Conservation (phyloP, 768 basidiomycete species). For the Boletus speciosus region DNA sequence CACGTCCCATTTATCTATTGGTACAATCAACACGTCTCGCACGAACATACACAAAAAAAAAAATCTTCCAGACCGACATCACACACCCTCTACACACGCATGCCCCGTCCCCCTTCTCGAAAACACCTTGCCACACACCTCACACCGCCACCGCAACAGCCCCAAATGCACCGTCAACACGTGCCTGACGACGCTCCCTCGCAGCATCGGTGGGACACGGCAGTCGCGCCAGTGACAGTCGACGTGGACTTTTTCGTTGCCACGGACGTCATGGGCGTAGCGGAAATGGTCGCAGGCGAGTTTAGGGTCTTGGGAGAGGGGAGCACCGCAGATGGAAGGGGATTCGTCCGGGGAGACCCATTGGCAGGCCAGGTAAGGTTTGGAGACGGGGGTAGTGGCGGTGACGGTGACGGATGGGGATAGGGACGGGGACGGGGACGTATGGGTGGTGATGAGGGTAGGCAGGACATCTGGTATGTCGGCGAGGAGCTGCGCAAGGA, state of each 20-base stretch:
- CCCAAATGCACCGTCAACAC: conserved; percentile 17
- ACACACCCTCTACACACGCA: not conserved
- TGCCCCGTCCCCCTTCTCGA: conserved; percentile 17
- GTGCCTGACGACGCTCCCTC: conserved; percentile 20
- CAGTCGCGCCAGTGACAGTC: conserved; percentile 16
- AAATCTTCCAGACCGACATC: not conserved
- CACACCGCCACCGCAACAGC: conserved; percentile 14
- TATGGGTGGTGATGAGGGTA: not conserved
- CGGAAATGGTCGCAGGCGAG: conserved; percentile 11
- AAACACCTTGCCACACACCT: conserved; percentile 10
- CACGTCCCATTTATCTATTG: too few relatives aligned
- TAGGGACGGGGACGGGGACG: not conserved
- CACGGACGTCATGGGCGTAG: conserved; percentile 8
- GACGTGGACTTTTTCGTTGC: conserved; percentile 14
- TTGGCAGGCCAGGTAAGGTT: conserved; percentile 1
- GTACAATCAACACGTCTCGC: too few relatives aligned
- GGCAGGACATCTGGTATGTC: conserved; percentile 2
- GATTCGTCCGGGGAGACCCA: conserved; percentile 3
- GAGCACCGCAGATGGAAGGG: not conserved
- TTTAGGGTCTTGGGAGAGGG: conserved; percentile 3
- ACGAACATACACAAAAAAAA: not conserved
- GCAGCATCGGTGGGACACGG: conserved; percentile 9
- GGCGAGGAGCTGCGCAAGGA: conserved; percentile 10
- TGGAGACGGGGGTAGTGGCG: not conserved
- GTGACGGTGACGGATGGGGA: not conserved